phyloP scores from a whole-genome alignment of 805 yeast genomes.

The Cyberlindnera maritima region DNA sequence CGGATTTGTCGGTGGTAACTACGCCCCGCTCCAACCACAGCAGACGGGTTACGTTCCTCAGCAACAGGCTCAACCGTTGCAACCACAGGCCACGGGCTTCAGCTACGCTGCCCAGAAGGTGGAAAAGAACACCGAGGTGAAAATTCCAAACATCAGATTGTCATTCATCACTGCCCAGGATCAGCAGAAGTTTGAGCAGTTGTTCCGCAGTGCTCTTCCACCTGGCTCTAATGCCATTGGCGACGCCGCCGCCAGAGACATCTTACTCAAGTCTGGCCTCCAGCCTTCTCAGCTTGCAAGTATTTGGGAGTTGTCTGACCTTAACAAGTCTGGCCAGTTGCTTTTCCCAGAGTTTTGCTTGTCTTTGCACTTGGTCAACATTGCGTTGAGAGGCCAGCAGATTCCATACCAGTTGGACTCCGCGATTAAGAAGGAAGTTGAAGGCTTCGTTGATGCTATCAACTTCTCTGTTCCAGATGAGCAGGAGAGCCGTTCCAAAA shows the following conservation, averaged over 20 bases:
- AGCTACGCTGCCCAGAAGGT: constrained; percentile 27
- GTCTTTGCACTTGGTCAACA: constrained; percentile 82
- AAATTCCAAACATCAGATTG: constrained; percentile 72
- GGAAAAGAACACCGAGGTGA: constrained; percentile 53
- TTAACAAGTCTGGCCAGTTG: constrained; percentile 78
- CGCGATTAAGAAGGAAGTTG: constrained; percentile 76
- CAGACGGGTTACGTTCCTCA: constrained; percentile 31
- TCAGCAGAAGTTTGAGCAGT: constrained; percentile 80
- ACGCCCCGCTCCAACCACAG: constrained; percentile 23
- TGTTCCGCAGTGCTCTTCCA: constrained; percentile 77
- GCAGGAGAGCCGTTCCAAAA: constrained; percentile 26
- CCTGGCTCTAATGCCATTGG: constrained; percentile 46
- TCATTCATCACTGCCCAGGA: constrained; percentile 83
- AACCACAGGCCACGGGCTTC: constrained; percentile 42
- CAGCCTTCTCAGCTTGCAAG: constrained; percentile 73
- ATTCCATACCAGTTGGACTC: constrained; percentile 73
- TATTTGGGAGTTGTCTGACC: constrained; percentile 91
- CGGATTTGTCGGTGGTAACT: constrained; percentile 22
- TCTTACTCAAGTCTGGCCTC: constrained; percentile 76
- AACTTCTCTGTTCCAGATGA: constrained; percentile 71
- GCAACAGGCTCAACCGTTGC: constrained; percentile 32
- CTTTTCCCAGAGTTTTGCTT: constrained; percentile 93
- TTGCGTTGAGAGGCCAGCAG: constrained; percentile 72
- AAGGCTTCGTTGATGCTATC: constrained; percentile 86
- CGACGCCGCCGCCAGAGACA: constrained; percentile 75